Conservation (phyloP, 257 asterid species). For the Nicotiana tomentosiformis region DNA sequence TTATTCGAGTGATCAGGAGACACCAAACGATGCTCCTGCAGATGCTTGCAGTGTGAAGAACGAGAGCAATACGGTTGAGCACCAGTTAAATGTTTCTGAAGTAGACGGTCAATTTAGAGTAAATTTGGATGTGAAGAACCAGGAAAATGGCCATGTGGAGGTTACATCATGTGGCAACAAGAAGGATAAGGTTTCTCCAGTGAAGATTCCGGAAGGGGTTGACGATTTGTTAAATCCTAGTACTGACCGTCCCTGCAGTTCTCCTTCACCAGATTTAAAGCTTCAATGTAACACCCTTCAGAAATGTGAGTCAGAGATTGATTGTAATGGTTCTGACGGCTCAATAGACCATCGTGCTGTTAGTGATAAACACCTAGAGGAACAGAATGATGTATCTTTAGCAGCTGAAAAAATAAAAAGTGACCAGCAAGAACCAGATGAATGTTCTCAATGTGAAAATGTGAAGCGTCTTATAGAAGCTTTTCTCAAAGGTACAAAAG, state of each 20-base stretch:
- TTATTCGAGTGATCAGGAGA: conserved; percentile 29
- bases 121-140: conserved; percentile 22
- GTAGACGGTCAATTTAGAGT: conserved; percentile 17
- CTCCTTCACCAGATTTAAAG: conserved; percentile 24
- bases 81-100: conserved; percentile 23
- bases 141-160: conserved; percentile 22
- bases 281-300: conserved; percentile 23
- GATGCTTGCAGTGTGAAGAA: conserved; percentile 16
- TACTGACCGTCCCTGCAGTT: conserved; percentile 20
- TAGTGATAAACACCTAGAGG: conserved; percentile 23
- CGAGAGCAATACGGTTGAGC: conserved; percentile 18
- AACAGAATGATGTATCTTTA: conserved; percentile 24
- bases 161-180: conserved; percentile 23
- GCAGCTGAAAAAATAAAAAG: conserved; percentile 12
- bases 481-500: conserved; percentile 20
- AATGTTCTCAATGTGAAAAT: conserved; percentile 23
- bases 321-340: conserved; percentile 29
- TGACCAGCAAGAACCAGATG: conserved; percentile 25
- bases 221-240: conserved; percentile 28
- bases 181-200: conserved; percentile 23
- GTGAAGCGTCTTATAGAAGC: conserved; percentile 31
- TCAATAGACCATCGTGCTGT: conserved; percentile 22
- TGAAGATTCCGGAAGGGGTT: conserved; percentile 19
- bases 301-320: neutral
- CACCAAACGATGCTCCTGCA: conserved; percentile 19